Evolutionary conservation across 1,284 basidiomycete species (phyloP).

Genomic region (Fomes fomentarius): DNA sequence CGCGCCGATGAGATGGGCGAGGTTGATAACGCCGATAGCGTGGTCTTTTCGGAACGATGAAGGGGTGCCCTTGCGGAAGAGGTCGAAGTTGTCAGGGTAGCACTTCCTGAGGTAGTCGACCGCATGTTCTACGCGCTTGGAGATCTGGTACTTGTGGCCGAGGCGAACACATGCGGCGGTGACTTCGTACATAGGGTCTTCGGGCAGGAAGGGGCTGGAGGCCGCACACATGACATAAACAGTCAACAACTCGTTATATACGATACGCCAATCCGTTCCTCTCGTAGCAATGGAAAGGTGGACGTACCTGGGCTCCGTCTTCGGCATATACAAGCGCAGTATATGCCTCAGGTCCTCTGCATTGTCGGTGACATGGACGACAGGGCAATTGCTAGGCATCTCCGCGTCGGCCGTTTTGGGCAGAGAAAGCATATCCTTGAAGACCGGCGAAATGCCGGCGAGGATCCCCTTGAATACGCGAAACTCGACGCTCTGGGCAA

Average conservation of each 20-base stretch:
- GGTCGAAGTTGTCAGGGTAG: background rate
- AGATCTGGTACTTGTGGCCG: conserved; percentile 9
- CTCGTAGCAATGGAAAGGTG: no score
- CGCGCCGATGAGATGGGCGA: background rate
- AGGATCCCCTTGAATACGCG: conserved; percentile 10
- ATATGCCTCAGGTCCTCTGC: conserved; percentile 1
- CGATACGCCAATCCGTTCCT: no score
- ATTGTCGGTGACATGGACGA: background rate
- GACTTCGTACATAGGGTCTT: background rate
- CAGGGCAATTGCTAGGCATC: background rate
- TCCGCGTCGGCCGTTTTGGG: background rate
- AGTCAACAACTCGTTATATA: no score
- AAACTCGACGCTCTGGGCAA: conserved; percentile 8
- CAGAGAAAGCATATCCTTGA: conserved; percentile 11
- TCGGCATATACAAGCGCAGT: background rate
- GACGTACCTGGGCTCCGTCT: no score
- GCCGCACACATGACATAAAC: no score
- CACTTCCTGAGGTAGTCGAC: background rate
- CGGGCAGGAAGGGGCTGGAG: background rate
- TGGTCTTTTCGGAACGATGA: background rate
- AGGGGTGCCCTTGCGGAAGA: background rate
- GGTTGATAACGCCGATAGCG: conserved; percentile 7
- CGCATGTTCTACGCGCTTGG: background rate
- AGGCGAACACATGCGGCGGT: conserved; percentile 2
- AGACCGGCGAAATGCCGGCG: conserved; percentile 8